These are phyloP conservation scores for Alliaria petiolata DNA, from an alignment of 345 rosid species.

Conservation along the genomic window DNA sequence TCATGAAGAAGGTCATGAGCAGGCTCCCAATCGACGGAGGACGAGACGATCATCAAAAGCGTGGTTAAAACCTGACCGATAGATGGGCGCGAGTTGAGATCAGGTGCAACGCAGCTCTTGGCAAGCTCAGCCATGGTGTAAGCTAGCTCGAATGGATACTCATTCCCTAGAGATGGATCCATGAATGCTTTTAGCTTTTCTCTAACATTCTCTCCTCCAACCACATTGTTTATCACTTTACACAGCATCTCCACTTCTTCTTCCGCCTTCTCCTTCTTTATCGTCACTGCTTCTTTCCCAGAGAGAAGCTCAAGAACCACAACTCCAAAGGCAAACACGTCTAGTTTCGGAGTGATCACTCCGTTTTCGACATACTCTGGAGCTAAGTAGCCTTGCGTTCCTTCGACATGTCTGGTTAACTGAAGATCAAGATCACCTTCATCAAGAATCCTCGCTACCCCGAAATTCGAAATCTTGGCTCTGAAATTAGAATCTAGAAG, in stretches of 20 bases:
- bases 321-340: conserved; percentile 84
- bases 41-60: conserved; percentile 68
- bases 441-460: conserved; percentile 59
- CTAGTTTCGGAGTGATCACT: conserved; percentile 74
- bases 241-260: conserved; percentile 47
- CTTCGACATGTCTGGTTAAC: conserved; percentile 75
- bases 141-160: conserved; percentile 79
- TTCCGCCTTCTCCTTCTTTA: conserved; percentile 17
- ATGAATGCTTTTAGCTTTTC: conserved; percentile 57
- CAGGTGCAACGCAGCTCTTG: conserved; percentile 52
- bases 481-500: conserved; percentile 65
- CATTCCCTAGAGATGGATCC: conserved; percentile 52
- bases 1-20: conserved; percentile 48
- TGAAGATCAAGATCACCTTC: conserved; percentile 47
- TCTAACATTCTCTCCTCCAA: conserved; percentile 71
- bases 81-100: conserved; percentile 61
- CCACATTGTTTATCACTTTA: conserved; percentile 44
- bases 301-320: conserved; percentile 79
- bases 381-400: conserved; percentile 84
- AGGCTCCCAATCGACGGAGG: conserved; percentile 87
- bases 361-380: conserved; percentile 92
- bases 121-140: conserved; percentile 77
- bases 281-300: conserved; percentile 59
- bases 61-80: conserved; percentile 49
- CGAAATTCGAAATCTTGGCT: conserved; percentile 80